These are phyloP conservation scores for Pyrus bretschneideri DNA, from an alignment of 306 rosid species.

Conservation along the genomic window DNA sequence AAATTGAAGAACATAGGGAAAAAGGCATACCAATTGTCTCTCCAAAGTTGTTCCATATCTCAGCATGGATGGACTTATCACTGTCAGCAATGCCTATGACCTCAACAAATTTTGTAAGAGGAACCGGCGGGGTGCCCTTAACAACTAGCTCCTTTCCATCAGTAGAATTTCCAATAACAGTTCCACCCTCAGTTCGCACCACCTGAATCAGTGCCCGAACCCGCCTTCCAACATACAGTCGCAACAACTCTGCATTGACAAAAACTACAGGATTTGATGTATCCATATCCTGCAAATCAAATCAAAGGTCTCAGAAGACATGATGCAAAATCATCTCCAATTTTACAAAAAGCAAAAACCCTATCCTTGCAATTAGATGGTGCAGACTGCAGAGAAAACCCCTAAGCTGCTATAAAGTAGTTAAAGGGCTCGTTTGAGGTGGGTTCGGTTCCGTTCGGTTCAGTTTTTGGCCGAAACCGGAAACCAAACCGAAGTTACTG, in stretches of 20 bases:
- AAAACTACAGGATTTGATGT: constrained; percentile 67
- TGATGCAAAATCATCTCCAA: not conserved
- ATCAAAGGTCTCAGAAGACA: not conserved
- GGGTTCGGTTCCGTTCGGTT: too few species aligned
- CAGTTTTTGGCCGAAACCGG: too few species aligned
- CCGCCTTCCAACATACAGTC: constrained; percentile 52
- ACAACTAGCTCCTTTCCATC: constrained; percentile 64
- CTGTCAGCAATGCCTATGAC: constrained; percentile 75
- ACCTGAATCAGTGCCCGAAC: constrained; percentile 79
- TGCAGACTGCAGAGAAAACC: not conserved
- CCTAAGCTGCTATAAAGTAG: not conserved
- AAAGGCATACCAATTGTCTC: constrained; percentile 53
- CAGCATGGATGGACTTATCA: constrained; percentile 67
- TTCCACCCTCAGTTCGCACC: constrained; percentile 39
- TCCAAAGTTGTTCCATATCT: constrained; percentile 81
- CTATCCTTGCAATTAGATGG: not conserved
- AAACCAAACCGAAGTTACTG: too few species aligned
- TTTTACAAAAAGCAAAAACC: not conserved
- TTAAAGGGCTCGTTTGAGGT: not conserved
- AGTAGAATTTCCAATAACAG: constrained; percentile 61
- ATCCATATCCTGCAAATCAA: constrained; percentile 66
- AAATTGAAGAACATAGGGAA: not conserved
- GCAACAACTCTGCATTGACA: constrained; percentile 64
- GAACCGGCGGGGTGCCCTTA: constrained; percentile 45
- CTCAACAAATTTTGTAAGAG: constrained; percentile 66